Evolutionary conservation across 2,329 filamentous ascomycete genomes (phyloP), one percentile per base, ranked within the genome.

Genomic region (Hysterium pulicare): DNA sequence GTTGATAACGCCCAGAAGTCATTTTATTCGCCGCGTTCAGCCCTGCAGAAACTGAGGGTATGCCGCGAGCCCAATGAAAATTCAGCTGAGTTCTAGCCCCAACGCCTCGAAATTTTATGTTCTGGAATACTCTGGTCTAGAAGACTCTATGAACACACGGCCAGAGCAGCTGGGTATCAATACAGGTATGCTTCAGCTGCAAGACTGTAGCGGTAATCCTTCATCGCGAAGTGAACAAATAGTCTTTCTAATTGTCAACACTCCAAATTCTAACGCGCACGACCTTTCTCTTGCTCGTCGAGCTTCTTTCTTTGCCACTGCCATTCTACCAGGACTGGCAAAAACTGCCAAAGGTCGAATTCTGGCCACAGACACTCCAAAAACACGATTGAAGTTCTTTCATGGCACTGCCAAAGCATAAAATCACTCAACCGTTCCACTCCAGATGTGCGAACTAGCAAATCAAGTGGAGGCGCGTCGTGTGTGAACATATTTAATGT

Each of bases 401-500:
- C 82, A 61, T 97, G 90, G 57, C 88, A 93, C 69, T 98, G 93
- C 93, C 93, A 98, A 24, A 98, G 82, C 90, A 98, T 93, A 58
- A 97, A 98, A 65, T 98, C 93, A 61, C 90, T 96, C 45, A 98
- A 73, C 37, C 93, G 80, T 66, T 90, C 86, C 11, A 98, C 93
- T 21, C 90, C 91, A 49, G 90, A 96, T 4, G 93, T 98, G 38
- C 93, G 82, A 38, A 98, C 79, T 41, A 98, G 83, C 10, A 98
- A 77, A 61, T 98, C 93, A 32, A 97, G 73, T 1, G 93, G 93
- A 13, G 93, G 93, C 48, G 87, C 84, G 40, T 82, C 81, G 37
- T 85, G 81, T 3, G 91, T 97, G 70, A 95, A 93, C 71, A 94
- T 88, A 69, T 96, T 89, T 47, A 82, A 81, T 41, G 84, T 85